Percentiles rank a stretch among this genome's conserved stretches.
Evolutionary conservation across 2,329 filamentous ascomycete species (phyloP).

Genomic region (Byssochlamys sp.): DNA sequence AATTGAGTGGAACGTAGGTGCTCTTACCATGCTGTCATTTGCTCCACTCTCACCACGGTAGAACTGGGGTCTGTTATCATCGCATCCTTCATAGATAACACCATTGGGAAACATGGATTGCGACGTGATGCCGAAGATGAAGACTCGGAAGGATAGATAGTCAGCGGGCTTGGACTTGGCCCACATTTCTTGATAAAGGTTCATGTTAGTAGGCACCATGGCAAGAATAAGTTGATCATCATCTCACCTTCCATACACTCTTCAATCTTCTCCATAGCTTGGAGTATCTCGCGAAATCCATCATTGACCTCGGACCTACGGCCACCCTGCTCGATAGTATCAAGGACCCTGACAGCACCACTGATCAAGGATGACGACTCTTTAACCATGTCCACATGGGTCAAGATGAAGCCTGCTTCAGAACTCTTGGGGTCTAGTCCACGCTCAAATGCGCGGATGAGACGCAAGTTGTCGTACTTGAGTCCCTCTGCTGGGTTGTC

Average conservation of each 20-base stretch:
- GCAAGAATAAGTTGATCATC: not conserved
- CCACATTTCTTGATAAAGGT: constrained; percentile 61
- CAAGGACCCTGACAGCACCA: constrained; percentile 59
- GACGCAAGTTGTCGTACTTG: constrained; percentile 57
- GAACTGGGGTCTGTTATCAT: constrained; percentile 57
- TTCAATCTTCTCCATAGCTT: constrained; percentile 61
- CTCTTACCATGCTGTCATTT: constrained; percentile 72
- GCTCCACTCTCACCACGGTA: constrained; percentile 91
- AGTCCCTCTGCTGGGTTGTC: constrained; percentile 46
- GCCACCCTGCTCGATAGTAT: constrained; percentile 41
- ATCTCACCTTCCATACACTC: constrained; percentile 62
- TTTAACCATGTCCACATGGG: constrained; percentile 90
- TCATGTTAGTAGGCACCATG: not conserved
- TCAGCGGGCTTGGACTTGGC: constrained; percentile 69
- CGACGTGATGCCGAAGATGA: constrained; percentile 90
- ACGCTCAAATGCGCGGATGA: constrained; percentile 83
- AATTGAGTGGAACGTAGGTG: not conserved
- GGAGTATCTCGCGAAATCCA: constrained; percentile 53
- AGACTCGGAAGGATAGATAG: constrained; percentile 85
- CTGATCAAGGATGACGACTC: constrained; percentile 69
- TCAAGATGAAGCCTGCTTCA: constrained; percentile 90
- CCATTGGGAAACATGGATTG: constrained; percentile 92
- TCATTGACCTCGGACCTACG: constrained; percentile 54
- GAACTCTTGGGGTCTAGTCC: constrained; percentile 79
- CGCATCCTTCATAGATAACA: constrained; percentile 78